Evolutionary conservation across 768 basidiomycete species (phyloP).

Genomic region (Boletus barrowsii): DNA sequence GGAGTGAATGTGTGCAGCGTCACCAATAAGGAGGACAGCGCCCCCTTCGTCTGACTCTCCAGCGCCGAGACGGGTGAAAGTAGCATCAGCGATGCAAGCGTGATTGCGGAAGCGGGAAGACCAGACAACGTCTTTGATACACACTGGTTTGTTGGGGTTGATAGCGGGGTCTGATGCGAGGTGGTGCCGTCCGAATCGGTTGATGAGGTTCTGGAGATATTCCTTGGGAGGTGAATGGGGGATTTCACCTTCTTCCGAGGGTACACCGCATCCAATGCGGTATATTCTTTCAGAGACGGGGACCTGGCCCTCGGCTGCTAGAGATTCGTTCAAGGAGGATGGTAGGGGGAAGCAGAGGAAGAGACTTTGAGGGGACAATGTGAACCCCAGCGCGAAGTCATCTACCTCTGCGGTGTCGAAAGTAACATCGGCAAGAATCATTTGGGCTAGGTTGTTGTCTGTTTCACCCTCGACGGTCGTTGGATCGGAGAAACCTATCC

Average conservation of each 20-base stretch:
- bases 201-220: constrained; percentile 44
- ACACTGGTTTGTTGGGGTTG: constrained; percentile 29
- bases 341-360: constrained; percentile 40
- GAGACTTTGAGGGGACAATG: constrained; percentile 30
- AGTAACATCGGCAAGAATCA: constrained; percentile 47
- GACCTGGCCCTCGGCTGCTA: constrained; percentile 5
- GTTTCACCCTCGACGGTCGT: constrained; percentile 24
- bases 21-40: constrained; percentile 35
- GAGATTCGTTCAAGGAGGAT: constrained; percentile 19
- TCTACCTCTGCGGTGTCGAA: constrained; percentile 22
- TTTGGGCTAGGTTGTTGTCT: constrained; percentile 33
- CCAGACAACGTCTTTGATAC: constrained; percentile 41
- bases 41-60: constrained; percentile 11
- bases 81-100: constrained; percentile 41
- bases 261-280: constrained; percentile 42
- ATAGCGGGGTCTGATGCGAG: constrained; percentile 36
- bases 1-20: constrained; percentile 54
- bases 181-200: constrained; percentile 36
- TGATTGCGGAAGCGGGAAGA: constrained; percentile 45
- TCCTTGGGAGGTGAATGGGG: constrained; percentile 38
- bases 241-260: constrained; percentile 32
- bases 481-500: constrained; percentile 46
- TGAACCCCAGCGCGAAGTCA: constrained; percentile 12
- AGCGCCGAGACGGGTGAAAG: constrained; percentile 31
- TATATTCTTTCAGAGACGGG: constrained; percentile 25